A percentile compares a stretch with the other conserved stretches of the same genome.
These are phyloP conservation scores for Russula earlei DNA, from an alignment of 768 basidiomycete genomes.

Conservation along the genomic window DNA sequence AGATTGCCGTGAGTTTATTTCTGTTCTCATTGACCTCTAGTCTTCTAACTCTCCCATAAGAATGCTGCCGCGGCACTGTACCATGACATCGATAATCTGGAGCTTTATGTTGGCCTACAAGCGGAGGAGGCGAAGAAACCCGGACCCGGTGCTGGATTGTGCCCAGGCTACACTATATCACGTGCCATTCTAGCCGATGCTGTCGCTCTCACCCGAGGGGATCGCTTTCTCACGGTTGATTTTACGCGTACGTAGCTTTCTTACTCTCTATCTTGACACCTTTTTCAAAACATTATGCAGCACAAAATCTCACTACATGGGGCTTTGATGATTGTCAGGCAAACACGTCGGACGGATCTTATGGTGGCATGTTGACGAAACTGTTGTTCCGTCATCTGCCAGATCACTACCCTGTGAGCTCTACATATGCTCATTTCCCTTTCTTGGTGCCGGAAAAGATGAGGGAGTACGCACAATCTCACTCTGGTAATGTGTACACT, in stretches of 20 bases:
- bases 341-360: constrained; percentile 57
- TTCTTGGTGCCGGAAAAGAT: constrained; percentile 55
- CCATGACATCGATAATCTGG: constrained; percentile 66
- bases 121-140: constrained; percentile 63
- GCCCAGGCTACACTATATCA: constrained; percentile 77
- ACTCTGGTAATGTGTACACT: constrained; percentile 34
- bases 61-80: constrained; percentile 57
- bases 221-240: constrained; percentile 69
- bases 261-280: not conserved
- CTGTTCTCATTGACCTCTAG: not conserved
- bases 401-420: constrained; percentile 52
- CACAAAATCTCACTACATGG: constrained; percentile 70
- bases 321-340: constrained; percentile 65
- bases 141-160: constrained; percentile 62
- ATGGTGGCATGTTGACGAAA: constrained; percentile 65
- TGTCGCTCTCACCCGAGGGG: constrained; percentile 65
- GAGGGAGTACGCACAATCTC: constrained; percentile 31
- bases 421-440: constrained; percentile 72
- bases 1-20: constrained; percentile 20
- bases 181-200: constrained; percentile 79
- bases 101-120: constrained; percentile 47
- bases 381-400: constrained; percentile 67
- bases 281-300: constrained; percentile 28
- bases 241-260: constrained; percentile 51
- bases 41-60: constrained; percentile 27